phyloP scores from a whole-genome alignment of 2,329 filamentous ascomycete species.

The Aspergillus neoniger region DNA sequence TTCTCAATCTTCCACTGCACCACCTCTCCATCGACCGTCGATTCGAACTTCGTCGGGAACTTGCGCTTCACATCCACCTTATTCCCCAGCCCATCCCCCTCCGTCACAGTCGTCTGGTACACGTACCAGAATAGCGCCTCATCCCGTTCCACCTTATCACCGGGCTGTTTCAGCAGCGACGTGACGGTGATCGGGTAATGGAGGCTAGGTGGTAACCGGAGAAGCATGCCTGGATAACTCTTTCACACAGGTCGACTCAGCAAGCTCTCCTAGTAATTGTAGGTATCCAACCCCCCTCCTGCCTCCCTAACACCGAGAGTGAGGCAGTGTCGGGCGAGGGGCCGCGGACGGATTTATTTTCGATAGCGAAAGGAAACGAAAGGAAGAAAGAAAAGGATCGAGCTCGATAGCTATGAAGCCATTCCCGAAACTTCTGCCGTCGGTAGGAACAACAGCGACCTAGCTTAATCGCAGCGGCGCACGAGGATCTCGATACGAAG shows the following conservation, averaged over 20 bases:
- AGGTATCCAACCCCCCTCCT: constrained; percentile 4
- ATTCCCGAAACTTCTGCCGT: constrained; percentile 18
- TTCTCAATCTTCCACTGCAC: constrained; percentile 70
- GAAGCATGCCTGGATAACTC: constrained; percentile 43
- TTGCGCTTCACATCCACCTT: constrained; percentile 67
- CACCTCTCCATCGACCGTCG: constrained; percentile 77
- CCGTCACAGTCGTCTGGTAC: constrained; percentile 72
- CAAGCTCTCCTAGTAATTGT: not conserved
- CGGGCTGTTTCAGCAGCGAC: constrained; percentile 73
- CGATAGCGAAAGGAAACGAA: constrained; percentile 8
- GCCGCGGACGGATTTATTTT: not conserved
- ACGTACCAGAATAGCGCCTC: constrained; percentile 83
- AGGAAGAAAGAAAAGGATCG: not conserved
- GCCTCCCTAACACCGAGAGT: not conserved
- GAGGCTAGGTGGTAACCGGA: constrained; percentile 58
- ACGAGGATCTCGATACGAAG: not conserved
- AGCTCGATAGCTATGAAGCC: constrained; percentile 20
- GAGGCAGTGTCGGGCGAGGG: not conserved
- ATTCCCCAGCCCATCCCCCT: constrained; percentile 72
- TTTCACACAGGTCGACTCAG: not conserved
- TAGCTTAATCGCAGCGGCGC: not conserved
- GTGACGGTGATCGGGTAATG: constrained; percentile 94
- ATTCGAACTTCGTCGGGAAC: constrained; percentile 78
- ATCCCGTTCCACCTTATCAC: constrained; percentile 73
- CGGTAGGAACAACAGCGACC: not conserved